phyloP scores from a whole-genome alignment of 1,139 yeast genomes.

The Candida pseudoviswanathii region DNA sequence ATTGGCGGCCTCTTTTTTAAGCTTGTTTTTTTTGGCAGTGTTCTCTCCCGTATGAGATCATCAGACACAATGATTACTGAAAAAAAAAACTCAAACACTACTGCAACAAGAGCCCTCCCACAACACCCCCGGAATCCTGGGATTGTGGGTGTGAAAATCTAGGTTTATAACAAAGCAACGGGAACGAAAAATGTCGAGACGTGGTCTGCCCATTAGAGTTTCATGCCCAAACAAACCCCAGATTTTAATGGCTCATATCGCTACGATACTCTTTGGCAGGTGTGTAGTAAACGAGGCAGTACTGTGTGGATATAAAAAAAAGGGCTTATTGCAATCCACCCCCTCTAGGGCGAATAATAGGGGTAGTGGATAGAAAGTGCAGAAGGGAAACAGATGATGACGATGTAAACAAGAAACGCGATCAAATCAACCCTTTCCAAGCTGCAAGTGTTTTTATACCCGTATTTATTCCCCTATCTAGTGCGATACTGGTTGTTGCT shows the following conservation, averaged over 20 bases:
- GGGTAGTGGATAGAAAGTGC: not conserved
- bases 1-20: not conserved
- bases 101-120: too few species aligned
- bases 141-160: not conserved
- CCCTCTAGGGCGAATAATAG: not conserved
- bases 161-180: not conserved
- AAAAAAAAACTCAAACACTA: not conserved
- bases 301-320: too few species aligned
- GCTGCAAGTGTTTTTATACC: not conserved
- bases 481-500: not conserved
- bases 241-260: not conserved
- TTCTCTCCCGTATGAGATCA: not conserved
- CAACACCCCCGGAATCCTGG: not conserved
- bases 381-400: not conserved
- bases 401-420: not conserved
- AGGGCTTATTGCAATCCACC: not conserved
- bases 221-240: not conserved
- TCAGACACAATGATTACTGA: not conserved
- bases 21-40: not conserved
- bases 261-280: not conserved
- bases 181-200: not conserved
- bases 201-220: not conserved
- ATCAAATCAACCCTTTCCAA: not conserved
- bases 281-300: not conserved
- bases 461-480: not conserved